phyloP scores from a whole-genome alignment of 2,329 filamentous ascomycete species.

The Aspergillus persii region DNA sequence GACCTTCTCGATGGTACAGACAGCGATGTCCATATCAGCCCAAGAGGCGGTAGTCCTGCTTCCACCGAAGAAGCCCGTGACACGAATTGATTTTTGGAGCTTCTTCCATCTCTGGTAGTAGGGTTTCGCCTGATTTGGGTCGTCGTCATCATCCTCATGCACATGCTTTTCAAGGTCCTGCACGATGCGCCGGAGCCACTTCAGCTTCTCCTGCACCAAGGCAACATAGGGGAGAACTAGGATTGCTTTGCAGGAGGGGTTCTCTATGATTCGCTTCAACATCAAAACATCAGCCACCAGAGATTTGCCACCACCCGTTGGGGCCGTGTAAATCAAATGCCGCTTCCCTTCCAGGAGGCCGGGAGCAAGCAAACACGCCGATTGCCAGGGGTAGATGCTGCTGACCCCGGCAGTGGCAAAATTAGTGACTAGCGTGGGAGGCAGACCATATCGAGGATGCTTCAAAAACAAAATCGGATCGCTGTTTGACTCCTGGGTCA shows the following conservation, averaged over 20 bases:
- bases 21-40: slow-evolving; percentile 72
- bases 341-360: slow-evolving; percentile 63
- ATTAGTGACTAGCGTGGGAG: slow-evolving; percentile 60
- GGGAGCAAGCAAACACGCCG: slow-evolving; percentile 66
- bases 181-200: slow-evolving; percentile 68
- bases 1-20: slow-evolving; percentile 76
- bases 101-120: slow-evolving; percentile 54
- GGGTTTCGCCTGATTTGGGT: slow-evolving; percentile 34
- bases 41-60: slow-evolving; percentile 66
- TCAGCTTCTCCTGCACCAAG: slow-evolving; percentile 75
- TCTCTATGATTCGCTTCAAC: slow-evolving; percentile 66
- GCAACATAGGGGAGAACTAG: slow-evolving; percentile 75
- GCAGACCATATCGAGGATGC: slow-evolving; percentile 63
- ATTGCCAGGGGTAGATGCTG: slow-evolving; percentile 77
- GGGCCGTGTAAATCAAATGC: slow-evolving; percentile 76
- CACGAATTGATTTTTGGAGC: slow-evolving; percentile 59
- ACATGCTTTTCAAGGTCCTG: slow-evolving; percentile 53
- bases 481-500: slow-evolving; percentile 40
- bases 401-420: slow-evolving; percentile 66
- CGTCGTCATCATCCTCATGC: slow-evolving; percentile 26
- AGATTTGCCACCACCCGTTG: slow-evolving; percentile 75
- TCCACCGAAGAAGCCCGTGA: slow-evolving; percentile 73
- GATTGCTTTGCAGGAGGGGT: slow-evolving; percentile 64
- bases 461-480: slow-evolving; percentile 57
- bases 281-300: slow-evolving; percentile 71